Evolutionary conservation across 441 rosid species (phyloP).

Genomic region (Hura crepitans): DNA sequence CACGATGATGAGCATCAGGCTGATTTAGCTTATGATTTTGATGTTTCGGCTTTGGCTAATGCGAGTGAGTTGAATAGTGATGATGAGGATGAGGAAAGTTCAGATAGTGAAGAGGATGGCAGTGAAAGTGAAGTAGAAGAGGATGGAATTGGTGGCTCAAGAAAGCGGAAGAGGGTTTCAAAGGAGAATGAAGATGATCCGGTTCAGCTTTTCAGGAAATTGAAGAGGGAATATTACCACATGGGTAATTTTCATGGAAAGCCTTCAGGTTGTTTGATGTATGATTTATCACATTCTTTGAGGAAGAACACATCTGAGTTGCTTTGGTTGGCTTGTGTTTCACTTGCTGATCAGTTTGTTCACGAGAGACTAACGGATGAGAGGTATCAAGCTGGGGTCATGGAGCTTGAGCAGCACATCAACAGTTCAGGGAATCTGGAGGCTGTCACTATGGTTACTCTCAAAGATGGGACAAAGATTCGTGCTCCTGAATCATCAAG

Average conservation of each 20-base stretch:
- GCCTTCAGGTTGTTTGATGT: conserved; percentile 83
- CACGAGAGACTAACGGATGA: conserved; percentile 93
- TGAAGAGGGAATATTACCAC: conserved; percentile 66
- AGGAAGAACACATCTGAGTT: conserved; percentile 87
- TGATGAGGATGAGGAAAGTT: conserved; percentile 23
- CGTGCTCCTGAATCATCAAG: conserved; percentile 78
- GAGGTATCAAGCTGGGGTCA: conserved; percentile 88
- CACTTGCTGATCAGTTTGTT: conserved; percentile 87
- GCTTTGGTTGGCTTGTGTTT: conserved; percentile 92
- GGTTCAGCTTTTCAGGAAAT: conserved; percentile 51
- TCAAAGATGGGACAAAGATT: conserved; percentile 83
- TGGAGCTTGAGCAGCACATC: conserved; percentile 96
- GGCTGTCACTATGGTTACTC: conserved; percentile 65
- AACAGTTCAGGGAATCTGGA: conserved; percentile 80
- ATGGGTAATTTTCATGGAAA: conserved; percentile 93
- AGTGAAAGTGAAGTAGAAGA: conserved; percentile 45
- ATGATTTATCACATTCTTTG: conserved; percentile 64
- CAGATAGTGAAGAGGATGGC: conserved; percentile 42
- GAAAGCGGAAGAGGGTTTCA: conserved; percentile 54
- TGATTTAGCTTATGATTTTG: conserved; percentile 74
- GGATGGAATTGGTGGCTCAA: conserved; percentile 29
- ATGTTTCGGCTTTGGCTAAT: conserved; percentile 66
- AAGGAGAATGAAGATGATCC: conserved; percentile 45
- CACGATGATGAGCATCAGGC: conserved; percentile 79
- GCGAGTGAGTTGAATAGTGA: conserved; percentile 45